A percentile compares a stretch with the other conserved stretches of the same genome.
Evolutionary conservation across 345 rosid genomes (phyloP).

Genomic region (Moricandia arvensis): DNA sequence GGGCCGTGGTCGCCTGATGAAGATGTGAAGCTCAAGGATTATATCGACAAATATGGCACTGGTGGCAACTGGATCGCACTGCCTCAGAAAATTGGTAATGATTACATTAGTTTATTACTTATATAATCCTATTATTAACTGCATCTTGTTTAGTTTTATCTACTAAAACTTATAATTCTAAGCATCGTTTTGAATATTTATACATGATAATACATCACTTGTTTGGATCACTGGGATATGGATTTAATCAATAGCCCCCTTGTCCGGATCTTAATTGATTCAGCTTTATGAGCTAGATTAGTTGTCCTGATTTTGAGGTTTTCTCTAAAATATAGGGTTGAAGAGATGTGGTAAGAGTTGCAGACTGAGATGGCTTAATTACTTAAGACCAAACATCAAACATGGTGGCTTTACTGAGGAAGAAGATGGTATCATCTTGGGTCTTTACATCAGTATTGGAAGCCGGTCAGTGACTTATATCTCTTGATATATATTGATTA

Average conservation of each 20-base stretch:
- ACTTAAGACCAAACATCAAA: slow-evolving; percentile 91
- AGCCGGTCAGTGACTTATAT: slow-evolving; percentile 58
- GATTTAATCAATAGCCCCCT: background rate
- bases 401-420: slow-evolving; percentile 99
- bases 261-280: background rate
- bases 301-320: slow-evolving; percentile 14
- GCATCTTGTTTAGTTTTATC: background rate
- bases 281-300: background rate
- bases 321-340: slow-evolving; percentile 50
- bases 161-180: background rate
- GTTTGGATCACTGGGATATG: background rate
- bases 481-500: background rate
- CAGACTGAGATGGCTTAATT: slow-evolving; percentile 95
- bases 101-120: background rate
- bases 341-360: slow-evolving; percentile 99
- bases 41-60: slow-evolving; percentile 75
- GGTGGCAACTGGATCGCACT: slow-evolving; percentile 99
- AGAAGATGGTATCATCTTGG: slow-evolving; percentile 94
- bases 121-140: background rate
- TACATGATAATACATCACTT: background rate
- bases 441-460: slow-evolving; percentile 96
- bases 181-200: background rate
- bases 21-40: slow-evolving; percentile 87
- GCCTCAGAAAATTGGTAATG: slow-evolving; percentile 88
- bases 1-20: slow-evolving; percentile 99